Conservation (phyloP, 2,329 filamentous ascomycete genomes). For the Cladosporium sphaerospermum region DNA sequence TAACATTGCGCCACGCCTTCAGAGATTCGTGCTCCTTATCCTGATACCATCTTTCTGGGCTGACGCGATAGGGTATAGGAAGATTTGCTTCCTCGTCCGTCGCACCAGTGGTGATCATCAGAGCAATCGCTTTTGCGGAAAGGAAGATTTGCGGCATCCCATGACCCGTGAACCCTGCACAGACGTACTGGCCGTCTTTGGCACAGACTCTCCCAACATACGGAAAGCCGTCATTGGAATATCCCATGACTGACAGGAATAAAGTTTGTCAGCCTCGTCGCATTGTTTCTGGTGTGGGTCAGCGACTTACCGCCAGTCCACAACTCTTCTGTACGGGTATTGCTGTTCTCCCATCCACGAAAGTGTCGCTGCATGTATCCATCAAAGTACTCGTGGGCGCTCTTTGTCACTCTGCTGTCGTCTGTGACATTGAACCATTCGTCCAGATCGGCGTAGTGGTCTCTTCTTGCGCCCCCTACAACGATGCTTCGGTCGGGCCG, state of each 20-base stretch:
- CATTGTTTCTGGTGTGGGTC: not conserved
- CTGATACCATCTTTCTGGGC: not conserved
- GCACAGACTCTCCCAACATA: conserved; percentile 42
- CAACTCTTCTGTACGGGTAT: conserved; percentile 30
- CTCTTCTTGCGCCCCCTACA: conserved; percentile 37
- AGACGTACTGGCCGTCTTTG: conserved; percentile 37
- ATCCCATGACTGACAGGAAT: conserved; percentile 17
- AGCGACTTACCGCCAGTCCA: conserved; percentile 37
- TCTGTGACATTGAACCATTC: conserved; percentile 42
- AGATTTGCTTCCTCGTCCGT: conserved; percentile 9
- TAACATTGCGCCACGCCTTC: not conserved
- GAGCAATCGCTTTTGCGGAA: conserved; percentile 35
- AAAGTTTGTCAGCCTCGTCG: not conserved
- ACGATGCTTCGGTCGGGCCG: conserved; percentile 40
- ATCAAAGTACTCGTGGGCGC: conserved; percentile 39
- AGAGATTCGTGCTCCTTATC: conserved; percentile 2
- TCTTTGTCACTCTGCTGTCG: conserved; percentile 39
- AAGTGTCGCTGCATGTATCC: conserved; percentile 44
- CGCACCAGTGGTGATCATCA: conserved; percentile 31
- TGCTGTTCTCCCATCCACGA: conserved; percentile 42
- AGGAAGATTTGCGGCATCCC: conserved; percentile 46
- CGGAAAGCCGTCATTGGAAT: conserved; percentile 26
- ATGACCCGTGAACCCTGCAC: conserved; percentile 47
- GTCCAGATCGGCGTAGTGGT: conserved; percentile 21
- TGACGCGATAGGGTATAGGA: not conserved